Base-by-base conservation (phyloP, 495 filamentous ascomycete genomes). In the Podospora didyma region DNA sequence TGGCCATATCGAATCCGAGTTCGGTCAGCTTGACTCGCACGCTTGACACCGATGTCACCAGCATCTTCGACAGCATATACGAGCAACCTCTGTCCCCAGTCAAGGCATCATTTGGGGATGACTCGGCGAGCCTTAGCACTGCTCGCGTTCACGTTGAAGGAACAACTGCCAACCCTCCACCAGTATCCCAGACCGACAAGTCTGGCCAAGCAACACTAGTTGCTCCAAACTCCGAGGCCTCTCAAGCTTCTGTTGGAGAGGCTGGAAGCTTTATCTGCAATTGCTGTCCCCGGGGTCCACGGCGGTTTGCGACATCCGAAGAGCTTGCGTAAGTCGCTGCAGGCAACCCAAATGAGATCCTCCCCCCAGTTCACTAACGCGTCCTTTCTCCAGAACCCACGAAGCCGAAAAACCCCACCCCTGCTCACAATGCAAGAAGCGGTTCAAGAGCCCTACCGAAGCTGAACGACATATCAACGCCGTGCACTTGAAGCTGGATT, bases 401-500 rank as follows among this genome's bases (percentile, higher is more conserved):
- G 85, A 89, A 61, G 79, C 83, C 62, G 89, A 92, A 66, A 94
- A 92, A 63, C 89, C 91, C 60, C 90, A 94, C 66, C 78, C 79
- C 11, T 96, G 90, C 66, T 74, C 80, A 28, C 91, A 83, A 64
- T 96, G 90, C 70, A 82, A 82, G 41, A 91, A 90, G 66, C 81
- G 89, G 17, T 96, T 96, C 78, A 94, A 96, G 65, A 89, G 89
- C 68, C 93, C 92, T 61, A 93, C 92, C 59, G 90, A 96, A 74
- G 89, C 89, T 19, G 90, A 94, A 64, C 82, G 90, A 12, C 90
- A 96, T 68, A 86, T 90, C 65, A 96, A 94, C 56, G 92, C 89
- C 0, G 82, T 96, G 21, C 90, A 96, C 65, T 77, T 94, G n/a
- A 85, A 90, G 35, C 83, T 81, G 20, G 85, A 94, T 65, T 92